Evolutionary conservation across 2,329 filamentous ascomycete genomes (phyloP), one percentile per base, ranked within the genome.

Genomic region (Curvularia hawaiiensis): DNA sequence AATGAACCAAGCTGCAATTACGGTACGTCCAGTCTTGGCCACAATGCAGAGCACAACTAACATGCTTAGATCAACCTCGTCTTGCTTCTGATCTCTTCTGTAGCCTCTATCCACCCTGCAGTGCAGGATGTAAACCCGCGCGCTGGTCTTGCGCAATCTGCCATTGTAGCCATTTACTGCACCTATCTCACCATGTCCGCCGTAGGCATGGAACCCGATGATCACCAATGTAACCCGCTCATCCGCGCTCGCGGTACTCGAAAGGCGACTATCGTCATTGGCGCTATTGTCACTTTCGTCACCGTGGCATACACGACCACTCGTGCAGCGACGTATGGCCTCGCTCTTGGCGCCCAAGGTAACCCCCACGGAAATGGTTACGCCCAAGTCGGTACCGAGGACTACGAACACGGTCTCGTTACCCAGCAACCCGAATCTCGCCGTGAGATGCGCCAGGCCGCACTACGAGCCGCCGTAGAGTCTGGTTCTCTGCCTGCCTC

Each of bases 291-390:
- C 53, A 99, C 95, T 11, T 96, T 99, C 86, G 84, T 97, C 49
- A 98, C 95, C 1, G 91, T 98, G 52, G 95, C 95, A 8, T 99
- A 98, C 79, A 99, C 95, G 5, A 99, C 95, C 3, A 99, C 95
- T 3, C 89, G 95, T 51, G 95, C 95, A 18, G 95, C 95, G 14
- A 98, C 95, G 1, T 93, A 97, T 78, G 91, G 89, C 59, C 84
- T 95, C 7, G 90, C 90, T 4, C 81, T 94, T 1, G 89, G 89
- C 52, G 84, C 84, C 58, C 83, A 81, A 52, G 83, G 83, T 61
- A 84, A 78, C 76, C 79, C 65, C 58, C 81, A 74, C 56, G 83
- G 83, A 58, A 82, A 78, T 67, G 78, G 78, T 38, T 89, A 88
- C 71, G 73, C 79, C 16, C 78, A 79, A 43, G 70, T 89, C 54